Evolutionary conservation across 352 stramenopile species (phyloP), one percentile per base, ranked within the genome.

Genomic region (Aphanomyces cochlioides): DNA sequence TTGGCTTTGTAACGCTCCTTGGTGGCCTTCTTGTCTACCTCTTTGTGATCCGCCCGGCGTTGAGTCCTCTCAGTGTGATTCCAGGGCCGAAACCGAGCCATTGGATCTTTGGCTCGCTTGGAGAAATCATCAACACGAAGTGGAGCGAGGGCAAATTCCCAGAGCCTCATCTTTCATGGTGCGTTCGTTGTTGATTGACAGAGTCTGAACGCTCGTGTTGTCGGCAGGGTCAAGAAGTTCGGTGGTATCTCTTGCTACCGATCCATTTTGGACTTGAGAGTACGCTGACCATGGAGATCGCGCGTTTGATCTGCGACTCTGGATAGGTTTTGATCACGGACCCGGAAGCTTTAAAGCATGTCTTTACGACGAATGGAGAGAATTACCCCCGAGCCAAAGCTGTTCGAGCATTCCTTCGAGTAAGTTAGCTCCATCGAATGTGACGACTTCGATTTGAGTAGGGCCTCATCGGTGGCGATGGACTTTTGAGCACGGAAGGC

Each of bases 91-190:
- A 17, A 10, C 21, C 64, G 7, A 61, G 15, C 7, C 47, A 63
- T 37, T 21, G 53, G n/a, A 48, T 70, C 64, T 70, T 70, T 19
- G 64, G 64, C 47, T 47, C 59, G 40, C 12, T 70, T 21, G 39
- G 48, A 43, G 50, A 70, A 13, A 70, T 70, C 54, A 48, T 63
- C 19, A 50, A 61, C 40, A 61, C 38, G 3, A 70, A 61, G 54
- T 70, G 64, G 64, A 53, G 12, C 3, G 15, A 70, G 1, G 64
- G 47, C n/a, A 21, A 70, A 15, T 70, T 63, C 19, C 64, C 64
- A 19, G 64, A 70, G 28, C 64, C 64, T 10, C 12, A 37, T 15
- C 47, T 70, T 8, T 61, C 38, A 12, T 70, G 64, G 64, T 61
- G 37, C 28, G 7, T 40, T 41, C 13, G 12, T 28, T 28, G 28